Base-by-base conservation (phyloP, 106 monocot genomes). In the Alisma plantagoaquatica region DNA sequence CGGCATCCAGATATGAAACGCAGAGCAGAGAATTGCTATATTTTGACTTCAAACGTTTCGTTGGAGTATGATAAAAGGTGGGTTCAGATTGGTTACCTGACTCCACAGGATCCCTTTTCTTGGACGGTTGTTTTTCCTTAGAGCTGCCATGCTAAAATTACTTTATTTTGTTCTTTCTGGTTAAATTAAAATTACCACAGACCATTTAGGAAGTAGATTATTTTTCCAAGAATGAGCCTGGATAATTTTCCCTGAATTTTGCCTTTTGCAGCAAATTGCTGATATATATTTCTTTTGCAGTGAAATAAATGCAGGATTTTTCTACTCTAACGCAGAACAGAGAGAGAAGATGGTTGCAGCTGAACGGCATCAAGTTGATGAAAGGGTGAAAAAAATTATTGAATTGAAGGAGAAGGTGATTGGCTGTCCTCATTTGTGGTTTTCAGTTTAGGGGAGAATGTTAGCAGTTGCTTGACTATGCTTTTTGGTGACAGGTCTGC, bases 61-160 rank as follows among this genome's bases (percentile, higher is more conserved):
- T 69, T 96, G 71, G 94, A 96, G 65, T 96, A 96, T 71, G 94
- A 96, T 22, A 96, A 96, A 71, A 96, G 94, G 94, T 96, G 62
- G 20, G 29, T 0, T 10, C 31, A 21, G 45, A 0, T 60, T n/a
- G n/a, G n/a, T n/a, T n/a, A n/a, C n/a, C n/a, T n/a, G n/a, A n/a
- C n/a, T n/a, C n/a, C n/a, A n/a, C n/a, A n/a, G n/a, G n/a, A n/a
- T n/a, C n/a, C n/a, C n/a, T n/a, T n/a, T n/a, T n/a, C n/a, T n/a
- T n/a, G n/a, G n/a, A n/a, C n/a, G n/a, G n/a, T n/a, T n/a, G n/a
- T n/a, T n/a, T n/a, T n/a, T n/a, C n/a, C n/a, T n/a, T n/a, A n/a
- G n/a, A n/a, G n/a, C n/a, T n/a, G n/a, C n/a, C n/a, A n/a, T n/a
- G n/a, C n/a, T n/a, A n/a, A n/a, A n/a, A n/a, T n/a, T n/a, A n/a